A percentile compares a stretch with the other conserved stretches of the same genome.
These are phyloP conservation scores for Fusarium decemcellulare DNA, from an alignment of 2,329 filamentous ascomycete genomes.

Conservation along the genomic window DNA sequence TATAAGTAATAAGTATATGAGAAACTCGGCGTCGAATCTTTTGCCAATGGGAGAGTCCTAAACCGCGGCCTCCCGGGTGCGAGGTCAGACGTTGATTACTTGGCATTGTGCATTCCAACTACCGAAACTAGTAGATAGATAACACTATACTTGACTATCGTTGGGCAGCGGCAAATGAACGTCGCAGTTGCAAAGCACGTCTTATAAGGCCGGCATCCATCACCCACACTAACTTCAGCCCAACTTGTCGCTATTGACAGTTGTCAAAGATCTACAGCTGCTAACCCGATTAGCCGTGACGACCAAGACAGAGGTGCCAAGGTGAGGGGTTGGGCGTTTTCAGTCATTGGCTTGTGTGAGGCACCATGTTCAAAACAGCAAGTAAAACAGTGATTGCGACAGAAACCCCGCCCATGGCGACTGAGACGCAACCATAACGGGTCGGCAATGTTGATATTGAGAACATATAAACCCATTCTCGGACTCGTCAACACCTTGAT, in stretches of 20 bases:
- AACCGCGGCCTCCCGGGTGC: no score
- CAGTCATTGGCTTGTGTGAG: not conserved
- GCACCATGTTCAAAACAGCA: conserved; percentile 3
- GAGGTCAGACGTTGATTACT: no score
- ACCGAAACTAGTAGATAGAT: no score
- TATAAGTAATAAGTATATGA: no score
- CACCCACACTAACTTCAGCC: not conserved
- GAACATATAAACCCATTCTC: conserved; percentile 1
- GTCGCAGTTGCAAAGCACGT: not conserved
- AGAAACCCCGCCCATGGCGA: conserved; percentile 39
- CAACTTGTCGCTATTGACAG: not conserved
- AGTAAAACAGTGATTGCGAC: conserved; percentile 29
- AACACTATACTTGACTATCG: no score
- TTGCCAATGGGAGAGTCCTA: no score
- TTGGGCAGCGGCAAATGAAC: no score
- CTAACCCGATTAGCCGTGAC: not conserved
- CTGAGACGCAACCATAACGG: not conserved
- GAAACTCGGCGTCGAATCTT: no score
- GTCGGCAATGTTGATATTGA: not conserved
- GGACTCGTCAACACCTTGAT: not conserved
- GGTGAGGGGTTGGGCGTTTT: conserved; percentile 3
- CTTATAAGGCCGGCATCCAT: not conserved
- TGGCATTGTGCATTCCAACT: no score
- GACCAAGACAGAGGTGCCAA: not conserved
- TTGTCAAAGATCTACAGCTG: not conserved